Conservation (phyloP, 2,329 filamentous ascomycete species). For the Fusarium sp. region DNA sequence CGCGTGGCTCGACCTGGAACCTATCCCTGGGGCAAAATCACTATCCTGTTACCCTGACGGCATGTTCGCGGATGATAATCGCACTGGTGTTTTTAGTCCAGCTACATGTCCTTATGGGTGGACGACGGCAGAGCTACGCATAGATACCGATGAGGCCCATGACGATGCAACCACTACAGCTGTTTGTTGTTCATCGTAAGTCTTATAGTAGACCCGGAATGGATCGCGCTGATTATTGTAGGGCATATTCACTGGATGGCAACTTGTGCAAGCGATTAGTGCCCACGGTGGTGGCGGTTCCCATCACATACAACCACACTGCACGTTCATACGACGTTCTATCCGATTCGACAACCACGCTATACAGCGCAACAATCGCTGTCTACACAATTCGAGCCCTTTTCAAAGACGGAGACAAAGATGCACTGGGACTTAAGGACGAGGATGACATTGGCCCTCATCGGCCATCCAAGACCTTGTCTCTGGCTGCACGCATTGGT, state of each 20-base stretch:
- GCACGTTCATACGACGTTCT: slow-evolving; percentile 51
- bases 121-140: slow-evolving; percentile 52
- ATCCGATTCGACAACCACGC: slow-evolving; percentile 52
- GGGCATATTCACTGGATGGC: slow-evolving; percentile 51
- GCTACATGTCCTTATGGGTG: slow-evolving; percentile 55
- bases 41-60: slow-evolving; percentile 56
- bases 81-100: slow-evolving; percentile 55
- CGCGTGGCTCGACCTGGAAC: slow-evolving; percentile 54
- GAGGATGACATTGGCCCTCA: slow-evolving; percentile 47
- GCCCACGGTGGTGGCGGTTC: slow-evolving; percentile 52
- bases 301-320: slow-evolving; percentile 52
- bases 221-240: slow-evolving; percentile 37
- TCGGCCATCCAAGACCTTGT: slow-evolving; percentile 32
- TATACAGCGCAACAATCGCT: slow-evolving; percentile 53
- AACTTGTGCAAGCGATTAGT: slow-evolving; percentile 51
- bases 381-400: slow-evolving; percentile 53
- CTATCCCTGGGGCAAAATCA: slow-evolving; percentile 51
- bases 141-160: slow-evolving; percentile 45
- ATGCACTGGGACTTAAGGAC: slow-evolving; percentile 49
- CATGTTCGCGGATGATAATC: slow-evolving; percentile 53
- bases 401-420: slow-evolving; percentile 53
- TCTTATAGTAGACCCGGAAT: slow-evolving; percentile 13
- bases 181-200: slow-evolving; percentile 57
- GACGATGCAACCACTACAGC: slow-evolving; percentile 53
- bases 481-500: slow-evolving; percentile 49